A percentile compares a stretch with the other conserved stretches of the same genome.
phyloP scores from a whole-genome alignment of 2,329 filamentous ascomycete species.

The Fusarium bulbicola region DNA sequence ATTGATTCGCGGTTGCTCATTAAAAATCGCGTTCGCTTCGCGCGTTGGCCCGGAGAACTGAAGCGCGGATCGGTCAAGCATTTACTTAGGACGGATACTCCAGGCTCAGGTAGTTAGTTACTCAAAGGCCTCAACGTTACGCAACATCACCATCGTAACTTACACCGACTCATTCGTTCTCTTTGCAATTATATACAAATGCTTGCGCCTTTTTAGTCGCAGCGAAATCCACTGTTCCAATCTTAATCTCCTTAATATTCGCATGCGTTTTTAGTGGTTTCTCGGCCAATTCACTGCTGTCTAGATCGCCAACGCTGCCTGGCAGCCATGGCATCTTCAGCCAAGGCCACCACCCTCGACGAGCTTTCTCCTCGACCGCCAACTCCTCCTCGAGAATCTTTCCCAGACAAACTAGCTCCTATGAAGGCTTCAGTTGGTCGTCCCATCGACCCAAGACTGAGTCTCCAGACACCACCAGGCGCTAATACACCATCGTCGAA shows the following conservation, averaged over 20 bases:
- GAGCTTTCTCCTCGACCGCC: slow-evolving; percentile 68
- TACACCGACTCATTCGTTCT: background rate
- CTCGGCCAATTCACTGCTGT: slow-evolving; percentile 46
- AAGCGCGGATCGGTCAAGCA: slow-evolving; percentile 33
- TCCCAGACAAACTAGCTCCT: slow-evolving; percentile 49
- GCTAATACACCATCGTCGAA: slow-evolving; percentile 55
- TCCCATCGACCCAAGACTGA: slow-evolving; percentile 49
- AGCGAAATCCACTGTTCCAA: background rate
- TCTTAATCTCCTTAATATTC: slow-evolving; percentile 9
- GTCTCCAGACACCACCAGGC: slow-evolving; percentile 62
- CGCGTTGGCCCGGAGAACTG: slow-evolving; percentile 38
- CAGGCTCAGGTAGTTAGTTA: background rate
- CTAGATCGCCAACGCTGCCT: slow-evolving; percentile 53
- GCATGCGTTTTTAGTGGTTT: slow-evolving; percentile 37
- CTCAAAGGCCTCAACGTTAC: slow-evolving; percentile 22
- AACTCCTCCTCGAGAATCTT: slow-evolving; percentile 71
- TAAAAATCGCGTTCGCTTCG: slow-evolving; percentile 29
- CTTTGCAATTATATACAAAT: background rate
- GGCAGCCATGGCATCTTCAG: slow-evolving; percentile 55
- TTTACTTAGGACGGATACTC: slow-evolving; percentile 4
- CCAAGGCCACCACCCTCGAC: slow-evolving; percentile 56
- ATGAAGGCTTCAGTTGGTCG: slow-evolving; percentile 50
- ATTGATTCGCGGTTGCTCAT: slow-evolving; percentile 37
- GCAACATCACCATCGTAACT: background rate
- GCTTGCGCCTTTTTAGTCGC: background rate